Base-by-base conservation (phyloP, 2,329 filamentous ascomycete species). In the Cladobotryum protrusum region DNA sequence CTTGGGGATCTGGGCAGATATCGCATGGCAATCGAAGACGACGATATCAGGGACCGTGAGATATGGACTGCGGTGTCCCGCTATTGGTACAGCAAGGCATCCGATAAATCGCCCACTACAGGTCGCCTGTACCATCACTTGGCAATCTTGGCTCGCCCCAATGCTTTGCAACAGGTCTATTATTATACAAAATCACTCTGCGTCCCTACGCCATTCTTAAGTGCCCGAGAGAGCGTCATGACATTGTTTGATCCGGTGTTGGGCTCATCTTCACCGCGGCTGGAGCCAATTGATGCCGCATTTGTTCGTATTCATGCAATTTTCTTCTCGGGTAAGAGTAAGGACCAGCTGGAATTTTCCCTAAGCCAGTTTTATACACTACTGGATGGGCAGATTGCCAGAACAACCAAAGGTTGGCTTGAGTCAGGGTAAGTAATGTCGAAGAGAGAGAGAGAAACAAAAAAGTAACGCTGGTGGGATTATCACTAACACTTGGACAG, bases 121-220 rank as follows among this genome's bases (percentile, higher is more conserved):
- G 92, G 92, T 0, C 76, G 91, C 0, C 73, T 97, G 0, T 93
- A 96, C 52, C 90, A 97, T 57, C 90, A 96, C 60, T 72, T 96
- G 0, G 92, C 90, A 0, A 91, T 92, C 20, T 65, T 92, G 0
- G 85, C 87, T 0, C 70, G 86, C 0, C 85, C 86, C 0, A 83
- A 87, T 52, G 78, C 78, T 0, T 66, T 89, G 0, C 81, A 85
- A 49, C 87, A 92, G 61, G 66, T 91, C 0, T 89, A 81, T 58
- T 87, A 81, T 52, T 92, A 90, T 56, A 69, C 76, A 0, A 88
- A 88, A 53, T 82, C 83, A 0, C 72, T 92, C 0, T 87, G 82
- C 24, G 86, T 87, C 0, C 72, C 79, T 0, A 74, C 82, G 2
- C 82, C 83, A 0, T 92, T 92, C 52, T 63, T 67, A 0, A 83